Percentiles rank a stretch among this genome's conserved stretches.
Evolutionary conservation across 2,329 filamentous ascomycete species (phyloP).

Genomic region (Neocucurbitaria cava): DNA sequence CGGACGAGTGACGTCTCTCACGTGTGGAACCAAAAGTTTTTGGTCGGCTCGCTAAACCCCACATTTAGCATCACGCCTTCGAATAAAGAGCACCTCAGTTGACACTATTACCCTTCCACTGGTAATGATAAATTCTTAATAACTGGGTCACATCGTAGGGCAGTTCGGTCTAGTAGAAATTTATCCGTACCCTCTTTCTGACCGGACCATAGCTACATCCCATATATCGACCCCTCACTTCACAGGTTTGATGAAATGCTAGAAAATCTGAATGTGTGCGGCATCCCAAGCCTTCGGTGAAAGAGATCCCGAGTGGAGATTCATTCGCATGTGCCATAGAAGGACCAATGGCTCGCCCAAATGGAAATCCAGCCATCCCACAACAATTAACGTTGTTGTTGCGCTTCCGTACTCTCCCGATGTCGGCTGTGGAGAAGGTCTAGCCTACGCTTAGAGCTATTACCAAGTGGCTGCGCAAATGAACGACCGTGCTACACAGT

Average conservation of each 20-base stretch:
- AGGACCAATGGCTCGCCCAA: background rate
- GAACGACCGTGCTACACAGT: background rate
- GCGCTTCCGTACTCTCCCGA: constrained; percentile 3
- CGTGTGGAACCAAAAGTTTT: constrained; percentile 33
- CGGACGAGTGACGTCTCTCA: constrained; percentile 24
- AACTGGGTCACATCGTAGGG: constrained; percentile 15
- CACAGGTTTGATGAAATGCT: background rate
- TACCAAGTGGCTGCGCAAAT: background rate
- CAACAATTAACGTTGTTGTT: background rate
- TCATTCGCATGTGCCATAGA: background rate
- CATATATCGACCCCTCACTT: background rate
- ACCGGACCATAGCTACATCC: background rate
- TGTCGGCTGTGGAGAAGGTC: background rate
- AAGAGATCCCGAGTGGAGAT: background rate
- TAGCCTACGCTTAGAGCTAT: background rate
- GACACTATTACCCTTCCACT: background rate
- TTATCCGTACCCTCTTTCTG: constrained; percentile 5
- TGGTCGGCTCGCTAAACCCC: constrained; percentile 31
- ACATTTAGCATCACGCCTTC: constrained; percentile 28
- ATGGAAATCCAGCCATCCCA: background rate
- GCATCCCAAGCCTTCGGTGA: background rate
- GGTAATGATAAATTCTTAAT: constrained; percentile 12
- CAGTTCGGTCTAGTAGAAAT: constrained; percentile 13
- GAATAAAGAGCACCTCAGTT: constrained; percentile 7
- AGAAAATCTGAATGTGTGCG: background rate